Conservation (phyloP, 202 grass and related monocot species). For the Bolboschoenoplectus hybrid region DNA sequence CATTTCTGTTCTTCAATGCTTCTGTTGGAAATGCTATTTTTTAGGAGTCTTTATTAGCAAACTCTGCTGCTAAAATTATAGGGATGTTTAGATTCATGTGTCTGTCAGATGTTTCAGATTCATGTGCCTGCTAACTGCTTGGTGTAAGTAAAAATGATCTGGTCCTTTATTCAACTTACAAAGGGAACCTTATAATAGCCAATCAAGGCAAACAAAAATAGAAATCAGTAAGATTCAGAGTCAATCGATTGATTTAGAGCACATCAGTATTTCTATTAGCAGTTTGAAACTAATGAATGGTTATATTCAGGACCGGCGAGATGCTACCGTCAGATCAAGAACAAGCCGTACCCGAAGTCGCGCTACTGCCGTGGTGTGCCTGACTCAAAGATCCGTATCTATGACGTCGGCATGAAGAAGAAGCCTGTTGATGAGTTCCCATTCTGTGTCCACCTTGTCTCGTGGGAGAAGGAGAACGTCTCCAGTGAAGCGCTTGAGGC, state of each 20-base stretch:
- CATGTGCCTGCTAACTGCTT: not conserved
- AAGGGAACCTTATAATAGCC: too few relatives aligned
- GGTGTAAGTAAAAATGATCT: not conserved
- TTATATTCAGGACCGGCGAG: conserved; percentile 52
- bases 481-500: conserved; percentile 70
- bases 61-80: not conserved
- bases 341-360: conserved; percentile 78
- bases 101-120: not conserved
- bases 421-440: conserved; percentile 62
- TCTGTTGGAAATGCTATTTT: not conserved
- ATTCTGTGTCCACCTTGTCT: conserved; percentile 64
- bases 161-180: not conserved
- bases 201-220: not conserved
- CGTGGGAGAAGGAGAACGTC: conserved; percentile 88
- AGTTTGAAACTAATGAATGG: not conserved
- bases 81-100: not conserved
- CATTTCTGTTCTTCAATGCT: not conserved
- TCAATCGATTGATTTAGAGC: not conserved
- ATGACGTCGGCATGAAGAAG: conserved; percentile 71
- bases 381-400: conserved; percentile 75
- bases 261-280: not conserved
- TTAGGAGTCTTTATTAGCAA: not conserved
- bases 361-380: conserved; percentile 69
- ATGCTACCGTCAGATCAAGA: conserved; percentile 84
- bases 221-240: not conserved